These are phyloP conservation scores for Tephrocybe sp. DNA, from an alignment of 768 basidiomycete species.

Conservation along the genomic window DNA sequence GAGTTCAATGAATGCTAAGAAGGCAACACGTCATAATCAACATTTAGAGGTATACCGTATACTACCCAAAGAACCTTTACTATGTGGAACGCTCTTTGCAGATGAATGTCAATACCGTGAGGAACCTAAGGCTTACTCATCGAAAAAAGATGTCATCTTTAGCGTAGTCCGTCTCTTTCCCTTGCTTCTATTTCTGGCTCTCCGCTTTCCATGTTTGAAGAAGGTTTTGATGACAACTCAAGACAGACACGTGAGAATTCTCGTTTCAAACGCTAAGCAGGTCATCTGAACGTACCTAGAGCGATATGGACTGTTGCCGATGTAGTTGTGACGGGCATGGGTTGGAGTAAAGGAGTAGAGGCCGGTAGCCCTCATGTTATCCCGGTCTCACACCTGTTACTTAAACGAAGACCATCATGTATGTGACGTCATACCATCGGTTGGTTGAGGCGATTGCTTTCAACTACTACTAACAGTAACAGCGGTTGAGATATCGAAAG, in stretches of 20 bases:
- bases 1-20: constrained; percentile 59
- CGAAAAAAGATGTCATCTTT: constrained; percentile 67
- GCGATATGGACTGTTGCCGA: constrained; percentile 57
- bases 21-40: not conserved
- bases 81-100: constrained; percentile 61
- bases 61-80: constrained; percentile 46
- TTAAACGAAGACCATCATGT: too few relatives aligned
- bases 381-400: constrained; percentile 5
- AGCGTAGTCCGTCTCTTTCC: constrained; percentile 42
- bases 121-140: constrained; percentile 46
- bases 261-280: not conserved
- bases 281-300: constrained; percentile 35
- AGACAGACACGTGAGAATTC: not conserved
- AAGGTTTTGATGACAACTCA: constrained; percentile 59
- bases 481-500: too few relatives aligned
- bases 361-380: not conserved
- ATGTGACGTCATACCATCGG: constrained; percentile 25
- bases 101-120: not conserved
- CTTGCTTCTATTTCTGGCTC: constrained; percentile 36
- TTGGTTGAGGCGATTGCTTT: constrained; percentile 2
- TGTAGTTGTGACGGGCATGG: constrained; percentile 53
- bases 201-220: constrained; percentile 43
- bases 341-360: constrained; percentile 9
- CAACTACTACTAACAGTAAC: too few relatives aligned
- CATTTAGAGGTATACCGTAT: not conserved